These are phyloP conservation scores for Kodamaea kakaduensis DNA, from an alignment of 805 yeast genomes.

Conservation along the genomic window DNA sequence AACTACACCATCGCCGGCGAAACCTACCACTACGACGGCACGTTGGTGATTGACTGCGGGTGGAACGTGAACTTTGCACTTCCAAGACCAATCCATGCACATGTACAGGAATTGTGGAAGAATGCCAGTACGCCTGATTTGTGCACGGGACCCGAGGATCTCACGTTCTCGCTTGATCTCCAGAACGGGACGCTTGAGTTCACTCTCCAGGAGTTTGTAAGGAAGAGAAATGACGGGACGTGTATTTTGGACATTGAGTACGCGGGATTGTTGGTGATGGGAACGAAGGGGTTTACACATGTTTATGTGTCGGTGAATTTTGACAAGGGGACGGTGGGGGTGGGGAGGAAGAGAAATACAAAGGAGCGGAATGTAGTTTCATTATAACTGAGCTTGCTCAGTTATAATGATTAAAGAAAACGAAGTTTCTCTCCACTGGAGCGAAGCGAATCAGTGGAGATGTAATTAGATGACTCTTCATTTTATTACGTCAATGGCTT, in stretches of 20 bases:
- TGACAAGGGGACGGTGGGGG: not conserved
- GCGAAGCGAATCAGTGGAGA: too few species aligned
- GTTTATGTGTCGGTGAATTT: not conserved
- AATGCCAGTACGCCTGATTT: not conserved
- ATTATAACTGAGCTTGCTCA: too few species aligned
- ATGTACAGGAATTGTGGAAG: not conserved
- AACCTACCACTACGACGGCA: not conserved
- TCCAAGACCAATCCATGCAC: not conserved
- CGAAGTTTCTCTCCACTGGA: too few species aligned
- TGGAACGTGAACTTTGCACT: not conserved
- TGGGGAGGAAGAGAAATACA: not conserved
- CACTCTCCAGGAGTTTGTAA: not conserved
- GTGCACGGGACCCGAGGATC: not conserved
- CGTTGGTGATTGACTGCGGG: not conserved
- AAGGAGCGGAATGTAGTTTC: too few species aligned
- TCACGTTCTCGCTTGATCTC: not conserved
- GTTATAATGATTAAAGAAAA: too few species aligned
- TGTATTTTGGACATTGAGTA: not conserved
- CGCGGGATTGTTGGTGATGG: not conserved
- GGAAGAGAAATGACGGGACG: not conserved
- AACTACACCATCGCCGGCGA: not conserved
- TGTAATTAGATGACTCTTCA: too few species aligned
- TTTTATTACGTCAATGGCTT: too few species aligned
- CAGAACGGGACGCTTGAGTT: not conserved
- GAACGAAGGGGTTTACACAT: not conserved